Evolutionary conservation across 2,329 filamentous ascomycete species (phyloP), one percentile per base, ranked within the genome.

Genomic region (Scolecobasidium constrictum): DNA sequence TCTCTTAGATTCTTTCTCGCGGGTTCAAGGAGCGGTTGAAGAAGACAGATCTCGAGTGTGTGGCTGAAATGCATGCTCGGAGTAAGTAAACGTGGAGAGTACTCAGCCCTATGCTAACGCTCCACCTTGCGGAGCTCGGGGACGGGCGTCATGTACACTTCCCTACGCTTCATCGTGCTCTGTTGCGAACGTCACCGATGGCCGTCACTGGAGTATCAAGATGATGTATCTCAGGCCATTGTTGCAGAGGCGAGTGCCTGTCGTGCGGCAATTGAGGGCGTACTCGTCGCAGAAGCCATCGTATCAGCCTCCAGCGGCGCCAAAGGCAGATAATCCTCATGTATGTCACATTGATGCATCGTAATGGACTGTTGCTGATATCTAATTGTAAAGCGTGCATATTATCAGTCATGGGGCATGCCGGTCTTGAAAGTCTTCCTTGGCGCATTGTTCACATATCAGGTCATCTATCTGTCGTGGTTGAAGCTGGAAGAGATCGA

Each of bases 401-500:
- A 88, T 64, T 90, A 86, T 68, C 80, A 77, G 56, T 77, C 76
- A 12, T 87, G 86, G 56, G 77, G 78, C 31, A 72, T 81, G 2
- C 83, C 85, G 3, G 68, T 90, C 36, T 72, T 76, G 42, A 90
- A 87, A 64, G 78, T 78, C 42, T 75, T 86, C 50, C 69, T 90
- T 28, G 72, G 83, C 55, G 83, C 85, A 42, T 73, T 87, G 43
- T 78, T 86, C 55, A 82, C 80, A 2, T 92, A 90, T 59, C 85
- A 92, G 62, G 53, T 83, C n/a, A 62, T 73, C 12, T 90, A 88
- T 63, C 86, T 76, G 66, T 65, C 64, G 12, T 92, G 85, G 85
- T 58, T 75, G 28, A 84, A 81, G 61, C 68, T 90, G 40, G 84
- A 88, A 60, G 73, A 74, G 23, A 71, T 84, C 42, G 85, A 92